Percentiles rank a stretch among this genome's conserved stretches.
Conservation (phyloP, 208 protist species). For the Leishmania amazonensis region DNA sequence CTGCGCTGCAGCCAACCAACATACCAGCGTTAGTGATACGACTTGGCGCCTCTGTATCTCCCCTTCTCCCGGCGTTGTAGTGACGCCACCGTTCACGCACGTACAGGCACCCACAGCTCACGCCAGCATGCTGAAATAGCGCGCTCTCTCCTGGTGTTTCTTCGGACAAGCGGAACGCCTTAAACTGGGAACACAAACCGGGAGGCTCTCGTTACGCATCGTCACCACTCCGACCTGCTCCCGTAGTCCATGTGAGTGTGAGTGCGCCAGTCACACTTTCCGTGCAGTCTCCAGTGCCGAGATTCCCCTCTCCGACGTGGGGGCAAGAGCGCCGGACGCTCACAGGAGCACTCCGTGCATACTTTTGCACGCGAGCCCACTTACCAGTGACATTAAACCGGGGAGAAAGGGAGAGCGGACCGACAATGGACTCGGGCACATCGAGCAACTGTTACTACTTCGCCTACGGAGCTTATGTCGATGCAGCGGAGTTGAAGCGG, state of each 20-base stretch:
- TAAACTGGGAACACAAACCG: background rate
- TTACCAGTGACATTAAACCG: background rate
- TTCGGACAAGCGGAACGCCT: background rate
- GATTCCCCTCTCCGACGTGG: background rate
- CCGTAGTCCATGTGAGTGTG: background rate
- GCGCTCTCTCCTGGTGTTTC: background rate
- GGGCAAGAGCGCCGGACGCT: background rate
- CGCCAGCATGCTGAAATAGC: background rate
- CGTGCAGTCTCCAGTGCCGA: background rate
- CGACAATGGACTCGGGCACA: slow-evolving; percentile 14
- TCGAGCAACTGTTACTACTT: slow-evolving; percentile 37
- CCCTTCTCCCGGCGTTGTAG: background rate
- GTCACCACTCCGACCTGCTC: background rate
- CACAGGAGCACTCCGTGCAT: background rate
- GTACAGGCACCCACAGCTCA: background rate
- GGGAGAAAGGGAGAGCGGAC: background rate
- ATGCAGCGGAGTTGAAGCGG: slow-evolving; percentile 8
- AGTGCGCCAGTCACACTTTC: background rate
- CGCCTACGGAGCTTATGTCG: slow-evolving; percentile 39
- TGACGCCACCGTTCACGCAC: background rate
- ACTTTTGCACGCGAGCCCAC: background rate
- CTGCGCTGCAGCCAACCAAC: background rate
- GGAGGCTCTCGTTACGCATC: background rate
- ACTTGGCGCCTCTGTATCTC: background rate
- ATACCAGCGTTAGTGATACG: background rate